Evolutionary conservation across 441 rosid species (phyloP).

Genomic region (Syzygium syzygioides): DNA sequence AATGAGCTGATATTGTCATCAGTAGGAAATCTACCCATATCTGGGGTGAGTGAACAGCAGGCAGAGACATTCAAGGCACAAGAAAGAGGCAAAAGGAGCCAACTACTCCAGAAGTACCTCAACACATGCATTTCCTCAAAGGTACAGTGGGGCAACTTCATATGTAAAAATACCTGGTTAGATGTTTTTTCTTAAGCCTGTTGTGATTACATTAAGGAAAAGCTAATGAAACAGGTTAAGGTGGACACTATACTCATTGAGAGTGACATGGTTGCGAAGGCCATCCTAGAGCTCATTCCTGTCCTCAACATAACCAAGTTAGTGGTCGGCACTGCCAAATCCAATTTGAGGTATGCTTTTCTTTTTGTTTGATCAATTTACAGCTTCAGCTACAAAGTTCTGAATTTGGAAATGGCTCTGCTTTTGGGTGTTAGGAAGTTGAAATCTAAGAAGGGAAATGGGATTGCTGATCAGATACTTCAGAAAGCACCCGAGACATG

Average conservation of each 20-base stretch:
- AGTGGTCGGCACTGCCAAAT: slow-evolving; percentile 63
- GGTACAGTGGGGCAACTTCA: slow-evolving; percentile 20
- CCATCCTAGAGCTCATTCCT: slow-evolving; percentile 61
- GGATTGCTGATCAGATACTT: slow-evolving; percentile 45
- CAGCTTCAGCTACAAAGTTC: background rate
- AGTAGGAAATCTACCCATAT: slow-evolving; percentile 73
- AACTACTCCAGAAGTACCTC: slow-evolving; percentile 47
- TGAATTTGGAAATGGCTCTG: background rate
- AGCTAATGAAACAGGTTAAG: slow-evolving; percentile 35
- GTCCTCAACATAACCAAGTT: slow-evolving; percentile 66
- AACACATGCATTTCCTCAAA: slow-evolving; percentile 45
- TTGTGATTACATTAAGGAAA: background rate
- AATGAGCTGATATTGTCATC: background rate
- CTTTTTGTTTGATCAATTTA: background rate
- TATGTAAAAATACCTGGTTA: background rate
- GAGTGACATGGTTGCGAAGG: slow-evolving; percentile 61
- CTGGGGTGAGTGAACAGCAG: slow-evolving; percentile 53
- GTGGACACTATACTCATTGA: slow-evolving; percentile 72
- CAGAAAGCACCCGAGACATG: slow-evolving; percentile 43
- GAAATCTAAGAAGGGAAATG: slow-evolving; percentile 39
- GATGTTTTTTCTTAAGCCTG: background rate
- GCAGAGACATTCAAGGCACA: slow-evolving; percentile 54
- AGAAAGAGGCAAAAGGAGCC: slow-evolving; percentile 54
- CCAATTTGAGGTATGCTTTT: slow-evolving; percentile 41
- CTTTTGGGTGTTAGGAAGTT: slow-evolving; percentile 28